A percentile compares a stretch with the other conserved stretches of the same genome.
These are phyloP conservation scores for Colletotrichum chlorophyti DNA, from an alignment of 2,329 filamentous ascomycete species.

Conservation along the genomic window DNA sequence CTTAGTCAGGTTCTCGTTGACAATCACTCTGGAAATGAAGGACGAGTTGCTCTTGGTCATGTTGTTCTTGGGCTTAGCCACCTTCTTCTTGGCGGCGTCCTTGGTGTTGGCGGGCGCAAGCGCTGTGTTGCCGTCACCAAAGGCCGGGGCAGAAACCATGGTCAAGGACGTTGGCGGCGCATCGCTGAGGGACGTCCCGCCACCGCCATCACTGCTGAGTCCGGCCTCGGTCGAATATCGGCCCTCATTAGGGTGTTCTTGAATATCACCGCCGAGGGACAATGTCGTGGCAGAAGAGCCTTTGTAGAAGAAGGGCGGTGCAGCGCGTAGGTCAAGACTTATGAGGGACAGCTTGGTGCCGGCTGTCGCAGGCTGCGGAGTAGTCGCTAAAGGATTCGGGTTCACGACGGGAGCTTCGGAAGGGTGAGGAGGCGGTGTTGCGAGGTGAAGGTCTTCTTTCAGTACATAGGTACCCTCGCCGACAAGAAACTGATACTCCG, in stretches of 20 bases:
- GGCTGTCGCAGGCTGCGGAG: conserved; percentile 79
- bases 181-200: conserved; percentile 60
- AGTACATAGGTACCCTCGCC: conserved; percentile 96
- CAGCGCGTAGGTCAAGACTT: conserved; percentile 68
- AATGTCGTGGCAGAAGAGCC: conserved; percentile 58
- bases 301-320: conserved; percentile 61
- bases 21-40: conserved; percentile 95
- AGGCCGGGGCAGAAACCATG: conserved; percentile 66
- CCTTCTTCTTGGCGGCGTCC: conserved; percentile 77
- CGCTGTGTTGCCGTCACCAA: conserved; percentile 85
- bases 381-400: conserved; percentile 89
- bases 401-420: conserved; percentile 89
- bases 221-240: conserved; percentile 67
- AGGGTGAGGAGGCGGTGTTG: conserved; percentile 93
- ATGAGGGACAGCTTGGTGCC: conserved; percentile 87
- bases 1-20: conserved; percentile 82
- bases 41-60: conserved; percentile 99
- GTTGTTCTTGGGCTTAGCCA: conserved; percentile 90
- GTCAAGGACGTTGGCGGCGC: conserved; percentile 47
- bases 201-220: conserved; percentile 62
- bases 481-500: conserved; percentile 88
- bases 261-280: conserved; percentile 58
- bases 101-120: conserved; percentile 69
- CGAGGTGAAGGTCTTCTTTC: conserved; percentile 89
- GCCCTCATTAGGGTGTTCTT: conserved; percentile 67